Percentiles rank a stretch among this genome's conserved stretches.
These are phyloP conservation scores for Xylaria venustula DNA, from an alignment of 495 filamentous ascomycete genomes.

Conservation along the genomic window DNA sequence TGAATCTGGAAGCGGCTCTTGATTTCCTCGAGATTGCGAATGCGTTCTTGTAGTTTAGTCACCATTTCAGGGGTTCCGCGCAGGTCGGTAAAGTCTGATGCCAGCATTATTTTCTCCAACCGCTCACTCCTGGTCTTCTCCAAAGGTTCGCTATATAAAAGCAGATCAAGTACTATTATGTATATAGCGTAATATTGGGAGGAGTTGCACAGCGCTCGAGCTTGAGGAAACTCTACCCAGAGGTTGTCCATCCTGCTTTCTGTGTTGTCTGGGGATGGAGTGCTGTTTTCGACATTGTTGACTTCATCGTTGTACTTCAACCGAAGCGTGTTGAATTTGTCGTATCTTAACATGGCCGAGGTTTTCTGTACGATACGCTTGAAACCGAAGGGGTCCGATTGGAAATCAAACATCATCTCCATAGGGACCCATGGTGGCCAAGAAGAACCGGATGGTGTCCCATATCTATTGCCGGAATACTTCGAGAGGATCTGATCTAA, in stretches of 20 bases:
- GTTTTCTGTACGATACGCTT: conserved; percentile 92
- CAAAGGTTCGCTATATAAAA: conserved; percentile 91
- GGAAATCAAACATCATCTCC: conserved; percentile 97
- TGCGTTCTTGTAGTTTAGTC: conserved; percentile 81
- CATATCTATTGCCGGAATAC: conserved; percentile 91
- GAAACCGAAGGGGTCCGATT: conserved; percentile 89
- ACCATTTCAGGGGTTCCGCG: conserved; percentile 94
- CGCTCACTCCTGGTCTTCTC: conserved; percentile 94
- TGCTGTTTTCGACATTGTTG: conserved; percentile 53
- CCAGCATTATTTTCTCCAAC: conserved; percentile 97
- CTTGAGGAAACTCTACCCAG: conserved; percentile 92
- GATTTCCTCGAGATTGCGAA: conserved; percentile 93
- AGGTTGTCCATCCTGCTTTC: conserved; percentile 90
- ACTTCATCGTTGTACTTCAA: conserved; percentile 98
- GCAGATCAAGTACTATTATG: conserved; percentile 90
- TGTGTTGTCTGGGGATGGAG: conserved; percentile 47
- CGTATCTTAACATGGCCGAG: conserved; percentile 87
- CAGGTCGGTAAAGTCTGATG: conserved; percentile 98
- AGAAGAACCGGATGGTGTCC: conserved; percentile 74
- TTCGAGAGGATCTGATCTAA: conserved; percentile 76
- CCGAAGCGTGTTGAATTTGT: conserved; percentile 97
- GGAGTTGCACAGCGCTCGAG: conserved; percentile 91
- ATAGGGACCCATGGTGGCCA: conserved; percentile 98
- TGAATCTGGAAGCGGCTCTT: conserved; percentile 94
- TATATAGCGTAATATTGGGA: conserved; percentile 96